Percentiles rank a stretch among this genome's conserved stretches.
Conservation (phyloP, 2,329 filamentous ascomycete species). For the Verticillium alfalfae region DNA sequence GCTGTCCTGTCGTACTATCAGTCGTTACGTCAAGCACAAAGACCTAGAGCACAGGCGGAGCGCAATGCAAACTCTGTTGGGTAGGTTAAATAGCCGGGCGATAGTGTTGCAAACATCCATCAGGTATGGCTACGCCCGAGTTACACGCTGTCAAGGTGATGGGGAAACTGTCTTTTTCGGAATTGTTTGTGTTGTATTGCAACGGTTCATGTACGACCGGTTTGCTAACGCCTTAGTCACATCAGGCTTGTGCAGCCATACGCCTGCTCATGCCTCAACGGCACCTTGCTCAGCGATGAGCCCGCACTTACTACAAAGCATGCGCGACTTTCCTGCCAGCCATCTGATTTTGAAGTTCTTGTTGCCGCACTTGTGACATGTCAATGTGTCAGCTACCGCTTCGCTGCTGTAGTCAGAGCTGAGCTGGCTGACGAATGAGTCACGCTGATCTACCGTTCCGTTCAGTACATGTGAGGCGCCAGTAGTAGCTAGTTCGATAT, state of each 20-base stretch:
- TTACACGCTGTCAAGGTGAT: neutral
- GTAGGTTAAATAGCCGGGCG: too few relatives aligned
- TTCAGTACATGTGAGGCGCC: neutral
- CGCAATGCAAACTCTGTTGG: too few relatives aligned
- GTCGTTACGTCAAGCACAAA: too few relatives aligned
- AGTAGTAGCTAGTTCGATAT: too few relatives aligned
- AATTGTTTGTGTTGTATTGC: neutral
- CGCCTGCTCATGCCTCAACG: neutral
- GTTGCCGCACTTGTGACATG: conserved; percentile 54
- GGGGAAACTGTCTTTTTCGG: neutral
- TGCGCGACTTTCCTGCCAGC: conserved; percentile 43
- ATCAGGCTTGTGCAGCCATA: neutral
- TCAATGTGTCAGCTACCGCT: conserved; percentile 36
- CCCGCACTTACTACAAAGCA: conserved; percentile 58
- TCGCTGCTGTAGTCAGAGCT: conserved; percentile 41
- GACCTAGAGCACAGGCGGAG: too few relatives aligned
- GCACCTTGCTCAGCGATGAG: conserved; percentile 13
- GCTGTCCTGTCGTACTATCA: too few relatives aligned
- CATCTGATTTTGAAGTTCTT: conserved; percentile 58
- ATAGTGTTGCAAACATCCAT: too few relatives aligned
- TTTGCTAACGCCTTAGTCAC: neutral
- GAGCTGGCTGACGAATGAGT: conserved; percentile 46
- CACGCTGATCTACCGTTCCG: conserved; percentile 18
- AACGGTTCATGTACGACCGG: neutral
- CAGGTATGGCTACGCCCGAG: neutral